phyloP scores from a whole-genome alignment of 768 basidiomycete genomes.

The Termitomyces sp. region DNA sequence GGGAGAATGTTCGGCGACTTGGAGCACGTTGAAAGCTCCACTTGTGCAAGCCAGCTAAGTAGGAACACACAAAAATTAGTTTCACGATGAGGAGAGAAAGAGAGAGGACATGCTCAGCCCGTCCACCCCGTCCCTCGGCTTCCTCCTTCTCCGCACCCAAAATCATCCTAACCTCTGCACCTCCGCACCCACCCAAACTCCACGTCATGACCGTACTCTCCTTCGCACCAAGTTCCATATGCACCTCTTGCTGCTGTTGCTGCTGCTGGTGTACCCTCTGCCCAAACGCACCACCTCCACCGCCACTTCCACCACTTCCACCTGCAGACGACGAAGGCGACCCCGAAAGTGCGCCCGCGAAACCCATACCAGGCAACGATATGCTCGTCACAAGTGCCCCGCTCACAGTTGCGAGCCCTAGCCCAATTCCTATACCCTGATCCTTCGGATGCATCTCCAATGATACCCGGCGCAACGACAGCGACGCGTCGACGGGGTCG shows the following conservation, averaged over 20 bases:
- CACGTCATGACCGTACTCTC: constrained; percentile 57
- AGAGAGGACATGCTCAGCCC: constrained; percentile 30
- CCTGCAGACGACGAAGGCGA: constrained; percentile 21
- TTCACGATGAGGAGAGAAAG: background rate
- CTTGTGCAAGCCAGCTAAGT: constrained; percentile 71
- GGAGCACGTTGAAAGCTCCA: constrained; percentile 78
- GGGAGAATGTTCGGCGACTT: constrained; percentile 58
- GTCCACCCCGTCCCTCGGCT: constrained; percentile 5
- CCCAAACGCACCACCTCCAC: background rate
- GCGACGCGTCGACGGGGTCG: constrained; percentile 51
- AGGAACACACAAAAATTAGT: constrained; percentile 9
- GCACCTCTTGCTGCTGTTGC: constrained; percentile 15
- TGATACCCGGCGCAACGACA: constrained; percentile 52
- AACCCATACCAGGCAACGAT: constrained; percentile 53
- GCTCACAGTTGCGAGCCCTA: constrained; percentile 15
- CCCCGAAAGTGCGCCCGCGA: constrained; percentile 24
- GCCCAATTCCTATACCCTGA: constrained; percentile 24
- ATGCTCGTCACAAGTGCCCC: constrained; percentile 44
- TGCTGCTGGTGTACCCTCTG: background rate
- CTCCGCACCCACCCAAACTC: constrained; percentile 53
- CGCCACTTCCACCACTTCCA: constrained; percentile 4
- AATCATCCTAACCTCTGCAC: constrained; percentile 47
- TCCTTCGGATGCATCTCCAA: constrained; percentile 34
- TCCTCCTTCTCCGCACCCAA: constrained; percentile 1
- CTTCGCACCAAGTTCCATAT: constrained; percentile 32